Evolutionary conservation across 805 yeast genomes (phyloP).

Genomic region (Ogataea salicorniae): DNA sequence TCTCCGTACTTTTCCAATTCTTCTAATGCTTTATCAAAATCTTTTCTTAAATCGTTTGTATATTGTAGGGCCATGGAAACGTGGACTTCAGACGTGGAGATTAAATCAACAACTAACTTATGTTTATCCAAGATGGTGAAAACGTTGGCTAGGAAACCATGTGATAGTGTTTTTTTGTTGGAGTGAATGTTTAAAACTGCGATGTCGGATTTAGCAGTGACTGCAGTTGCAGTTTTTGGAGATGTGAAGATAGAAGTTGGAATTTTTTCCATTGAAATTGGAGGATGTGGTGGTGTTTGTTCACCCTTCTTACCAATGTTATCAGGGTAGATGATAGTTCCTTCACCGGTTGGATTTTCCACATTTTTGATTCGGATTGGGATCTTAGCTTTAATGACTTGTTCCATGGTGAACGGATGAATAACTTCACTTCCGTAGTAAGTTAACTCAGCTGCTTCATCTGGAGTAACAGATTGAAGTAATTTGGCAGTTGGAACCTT

Average conservation of each 20-base stretch:
- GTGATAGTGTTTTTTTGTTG: conserved; percentile 85
- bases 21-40: conserved; percentile 65
- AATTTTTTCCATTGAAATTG: conserved; percentile 58
- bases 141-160: conserved; percentile 90
- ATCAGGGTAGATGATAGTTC: conserved; percentile 93
- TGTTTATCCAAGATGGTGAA: conserved; percentile 81
- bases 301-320: conserved; percentile 81
- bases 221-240: conserved; percentile 83
- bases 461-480: conserved; percentile 87
- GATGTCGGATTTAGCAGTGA: conserved; percentile 89
- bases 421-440: conserved; percentile 97
- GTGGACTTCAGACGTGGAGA: conserved; percentile 96
- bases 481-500: conserved; percentile 88
- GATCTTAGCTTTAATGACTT: conserved; percentile 90
- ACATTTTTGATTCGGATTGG: conserved; percentile 97
- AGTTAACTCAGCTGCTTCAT: conserved; percentile 97
- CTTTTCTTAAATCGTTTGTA: conserved; percentile 51
- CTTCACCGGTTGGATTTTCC: conserved; percentile 86
- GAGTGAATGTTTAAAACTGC: conserved; percentile 92
- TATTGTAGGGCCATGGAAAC: conserved; percentile 96
- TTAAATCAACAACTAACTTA: conserved; percentile 87
- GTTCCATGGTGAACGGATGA: conserved; percentile 99
- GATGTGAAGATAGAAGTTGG: conserved; percentile 37
- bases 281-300: conserved; percentile 92
- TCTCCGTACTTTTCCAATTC: conserved; percentile 79